Evolutionary conservation across 441 rosid genomes (phyloP).

Genomic region (Croton setiger): DNA sequence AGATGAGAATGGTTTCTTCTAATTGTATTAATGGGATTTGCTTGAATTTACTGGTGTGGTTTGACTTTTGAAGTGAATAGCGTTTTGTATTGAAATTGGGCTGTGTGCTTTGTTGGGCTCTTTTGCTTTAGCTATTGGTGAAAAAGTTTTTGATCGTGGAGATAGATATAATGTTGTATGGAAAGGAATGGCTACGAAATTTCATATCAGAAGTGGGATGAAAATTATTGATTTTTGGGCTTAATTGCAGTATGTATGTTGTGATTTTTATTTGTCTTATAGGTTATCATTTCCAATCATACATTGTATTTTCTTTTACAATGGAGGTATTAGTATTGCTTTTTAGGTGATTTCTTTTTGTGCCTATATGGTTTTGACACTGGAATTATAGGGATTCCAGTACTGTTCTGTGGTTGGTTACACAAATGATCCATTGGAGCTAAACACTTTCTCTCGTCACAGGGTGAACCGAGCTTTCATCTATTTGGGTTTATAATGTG

Average conservation of each 20-base stretch:
- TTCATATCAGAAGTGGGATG: too few species aligned
- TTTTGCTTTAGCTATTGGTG: not conserved
- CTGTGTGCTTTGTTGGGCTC: not conserved
- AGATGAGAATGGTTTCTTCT: not conserved
- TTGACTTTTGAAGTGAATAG: slow-evolving; percentile 4
- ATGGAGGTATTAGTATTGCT: not conserved
- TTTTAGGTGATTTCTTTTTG: not conserved
- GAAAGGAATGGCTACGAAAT: not conserved
- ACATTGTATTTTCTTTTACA: not conserved
- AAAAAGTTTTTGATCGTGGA: not conserved
- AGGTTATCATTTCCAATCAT: not conserved
- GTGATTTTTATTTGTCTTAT: not conserved
- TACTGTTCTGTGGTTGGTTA: not conserved
- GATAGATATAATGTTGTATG: not conserved
- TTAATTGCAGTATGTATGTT: not conserved
- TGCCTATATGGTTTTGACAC: not conserved
- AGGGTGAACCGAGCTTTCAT: slow-evolving; percentile 98
- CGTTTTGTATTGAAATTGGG: not conserved
- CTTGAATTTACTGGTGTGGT: not conserved
- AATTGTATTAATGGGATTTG: slow-evolving; percentile 1
- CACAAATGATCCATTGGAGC: not conserved
- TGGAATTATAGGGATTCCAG: not conserved
- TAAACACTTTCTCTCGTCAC: slow-evolving; percentile 11
- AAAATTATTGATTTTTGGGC: slow-evolving; percentile 1
- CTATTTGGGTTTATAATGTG: slow-evolving; percentile 93